Evolutionary conservation across 2,329 filamentous ascomycete genomes (phyloP).

Genomic region (Camillea tinctor): DNA sequence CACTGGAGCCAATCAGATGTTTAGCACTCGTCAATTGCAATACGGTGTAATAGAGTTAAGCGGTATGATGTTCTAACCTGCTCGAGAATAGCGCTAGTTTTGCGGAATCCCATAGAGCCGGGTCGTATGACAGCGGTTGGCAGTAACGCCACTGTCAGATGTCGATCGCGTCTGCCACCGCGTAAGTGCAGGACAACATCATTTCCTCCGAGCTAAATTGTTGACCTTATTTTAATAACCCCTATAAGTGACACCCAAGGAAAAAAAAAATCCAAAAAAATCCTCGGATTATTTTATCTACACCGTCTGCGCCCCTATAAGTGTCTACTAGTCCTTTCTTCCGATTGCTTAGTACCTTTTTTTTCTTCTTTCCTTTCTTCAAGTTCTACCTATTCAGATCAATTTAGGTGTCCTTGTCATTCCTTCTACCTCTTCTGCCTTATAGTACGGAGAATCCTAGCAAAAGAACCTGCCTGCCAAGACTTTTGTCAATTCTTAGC

Average conservation of each 20-base stretch:
- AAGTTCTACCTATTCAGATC: background rate
- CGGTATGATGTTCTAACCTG: background rate
- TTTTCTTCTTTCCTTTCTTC: background rate
- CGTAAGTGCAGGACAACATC: background rate
- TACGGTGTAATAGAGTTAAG: constrained; percentile 6
- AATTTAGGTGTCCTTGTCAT: background rate
- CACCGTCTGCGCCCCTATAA: background rate
- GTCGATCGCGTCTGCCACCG: background rate
- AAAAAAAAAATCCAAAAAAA: too few relatives aligned
- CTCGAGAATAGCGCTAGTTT: background rate
- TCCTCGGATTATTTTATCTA: background rate
- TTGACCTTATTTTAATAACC: background rate
- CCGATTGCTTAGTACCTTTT: background rate
- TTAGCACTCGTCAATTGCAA: background rate
- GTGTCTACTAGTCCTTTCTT: background rate
- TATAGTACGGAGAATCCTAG: too few relatives aligned
- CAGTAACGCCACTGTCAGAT: background rate
- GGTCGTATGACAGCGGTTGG: constrained; percentile 20
- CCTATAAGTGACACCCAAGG: too few relatives aligned
- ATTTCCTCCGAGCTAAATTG: background rate
- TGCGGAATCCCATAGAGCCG: constrained; percentile 8
- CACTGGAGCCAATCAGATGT: background rate
- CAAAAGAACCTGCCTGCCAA: too few relatives aligned
- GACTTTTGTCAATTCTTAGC: background rate
- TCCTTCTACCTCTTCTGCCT: background rate